Conservation (phyloP, 1,139 yeast genomes). For the Geotrichum reessii region DNA sequence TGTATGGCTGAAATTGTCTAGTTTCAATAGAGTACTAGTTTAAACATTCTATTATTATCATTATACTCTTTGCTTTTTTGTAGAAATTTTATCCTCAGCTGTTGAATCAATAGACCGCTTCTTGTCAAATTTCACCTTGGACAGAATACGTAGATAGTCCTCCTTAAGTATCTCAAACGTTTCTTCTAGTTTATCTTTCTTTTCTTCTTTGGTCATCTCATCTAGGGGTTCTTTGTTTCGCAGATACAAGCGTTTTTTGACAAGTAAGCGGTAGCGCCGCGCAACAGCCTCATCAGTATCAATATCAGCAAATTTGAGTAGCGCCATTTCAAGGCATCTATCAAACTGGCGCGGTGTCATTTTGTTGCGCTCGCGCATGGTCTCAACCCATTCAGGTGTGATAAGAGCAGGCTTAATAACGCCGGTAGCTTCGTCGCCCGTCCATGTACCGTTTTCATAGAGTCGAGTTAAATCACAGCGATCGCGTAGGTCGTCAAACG, state of each 20-base stretch:
- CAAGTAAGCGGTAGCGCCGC: conserved; percentile 48
- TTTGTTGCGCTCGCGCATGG: conserved; percentile 44
- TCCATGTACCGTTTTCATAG: conserved; percentile 32
- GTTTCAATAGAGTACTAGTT: no score
- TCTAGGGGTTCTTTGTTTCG: conserved; percentile 74
- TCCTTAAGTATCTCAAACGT: conserved; percentile 64
- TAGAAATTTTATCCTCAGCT: neutral
- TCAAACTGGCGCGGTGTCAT: conserved; percentile 74
- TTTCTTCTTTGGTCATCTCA: conserved; percentile 57
- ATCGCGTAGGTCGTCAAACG: conserved; percentile 87
- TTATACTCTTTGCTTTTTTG: conserved; percentile 6
- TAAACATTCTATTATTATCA: neutral
- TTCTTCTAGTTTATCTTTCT: conserved; percentile 64
- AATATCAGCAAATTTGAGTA: conserved; percentile 39
- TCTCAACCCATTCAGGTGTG: conserved; percentile 41
- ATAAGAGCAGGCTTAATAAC: neutral
- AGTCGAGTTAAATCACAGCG: conserved; percentile 65
- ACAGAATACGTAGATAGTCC: conserved; percentile 59
- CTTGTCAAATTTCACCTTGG: conserved; percentile 55
- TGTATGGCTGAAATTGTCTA: no score
- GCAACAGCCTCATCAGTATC: conserved; percentile 21
- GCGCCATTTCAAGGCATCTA: conserved; percentile 69
- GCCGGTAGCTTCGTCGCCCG: conserved; percentile 17
- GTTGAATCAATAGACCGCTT: neutral
- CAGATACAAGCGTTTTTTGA: conserved; percentile 66